Percentiles rank a stretch among this genome's conserved stretches.
Conservation (phyloP, 768 basidiomycete genomes). For the Serpula lacrymans region DNA sequence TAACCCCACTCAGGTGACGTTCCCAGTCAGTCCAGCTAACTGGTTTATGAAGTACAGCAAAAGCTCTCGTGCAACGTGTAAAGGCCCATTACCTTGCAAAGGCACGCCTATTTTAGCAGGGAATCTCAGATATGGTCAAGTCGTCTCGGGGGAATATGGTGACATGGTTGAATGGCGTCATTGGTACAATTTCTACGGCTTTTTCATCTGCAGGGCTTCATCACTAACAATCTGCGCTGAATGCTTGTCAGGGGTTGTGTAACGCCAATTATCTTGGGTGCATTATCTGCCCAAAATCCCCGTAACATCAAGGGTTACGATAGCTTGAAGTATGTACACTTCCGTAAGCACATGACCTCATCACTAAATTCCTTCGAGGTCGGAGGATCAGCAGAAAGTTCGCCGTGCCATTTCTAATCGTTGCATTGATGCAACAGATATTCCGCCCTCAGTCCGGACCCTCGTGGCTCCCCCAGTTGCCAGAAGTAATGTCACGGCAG, state of each 20-base stretch:
- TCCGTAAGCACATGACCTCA: not conserved
- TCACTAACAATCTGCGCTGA: slow-evolving; percentile 1
- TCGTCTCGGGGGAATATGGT: slow-evolving; percentile 41
- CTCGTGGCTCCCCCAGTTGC: not conserved
- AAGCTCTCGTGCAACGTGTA: slow-evolving; percentile 65
- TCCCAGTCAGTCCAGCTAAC: no score
- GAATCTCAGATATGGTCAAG: slow-evolving; percentile 62
- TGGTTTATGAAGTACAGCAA: slow-evolving; percentile 57
- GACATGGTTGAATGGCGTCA: slow-evolving; percentile 75
- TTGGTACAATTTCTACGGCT: slow-evolving; percentile 45
- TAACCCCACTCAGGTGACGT: no score
- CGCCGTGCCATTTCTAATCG: slow-evolving; percentile 51
- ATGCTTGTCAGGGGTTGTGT: slow-evolving; percentile 61
- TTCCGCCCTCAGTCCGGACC: slow-evolving; percentile 44
- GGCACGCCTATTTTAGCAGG: slow-evolving; percentile 52
- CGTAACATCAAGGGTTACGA: slow-evolving; percentile 49
- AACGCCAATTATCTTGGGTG: slow-evolving; percentile 51
- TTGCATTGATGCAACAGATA: slow-evolving; percentile 53
- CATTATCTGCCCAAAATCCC: slow-evolving; percentile 37
- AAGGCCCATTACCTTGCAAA: slow-evolving; percentile 58
- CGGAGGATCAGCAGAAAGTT: slow-evolving; percentile 62
- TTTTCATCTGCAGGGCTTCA: not conserved
- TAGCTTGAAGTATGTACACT: slow-evolving; percentile 43
- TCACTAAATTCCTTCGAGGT: slow-evolving; percentile 28
- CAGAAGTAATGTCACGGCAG: slow-evolving; percentile 6